Base-by-base conservation (phyloP, 257 asterid genomes). In the Salvia rosmarinus region DNA sequence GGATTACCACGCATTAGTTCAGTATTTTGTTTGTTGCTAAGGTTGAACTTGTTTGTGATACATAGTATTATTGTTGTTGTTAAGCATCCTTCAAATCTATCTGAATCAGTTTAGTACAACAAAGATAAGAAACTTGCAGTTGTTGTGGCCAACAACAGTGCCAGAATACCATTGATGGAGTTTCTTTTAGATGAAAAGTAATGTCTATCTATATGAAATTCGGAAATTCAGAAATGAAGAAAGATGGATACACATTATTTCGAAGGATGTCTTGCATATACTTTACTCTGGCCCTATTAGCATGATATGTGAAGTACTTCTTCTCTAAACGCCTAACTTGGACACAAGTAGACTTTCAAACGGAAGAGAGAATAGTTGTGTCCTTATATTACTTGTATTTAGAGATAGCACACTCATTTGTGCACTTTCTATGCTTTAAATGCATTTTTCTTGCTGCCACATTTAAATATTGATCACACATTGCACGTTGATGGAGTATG, bases 261-360 rank as follows among this genome's bases (percentile, higher is more conserved):
- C n/a, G 40, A 57, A 28, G 42, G 20, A 12, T 57, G 64, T 57
- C 64, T 57, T 57, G 64, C n/a, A n/a, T n/a, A n/a, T n/a, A n/a
- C n/a, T n/a, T n/a, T n/a, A n/a, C n/a, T n/a, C n/a, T n/a, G n/a
- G n/a, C 40, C 64, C 42, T 57, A 57, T 62, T 63, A 21, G 1
- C 35, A 42, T 21, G 21, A 21, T 11, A 11, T 37, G 42, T 37
- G 42, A 37, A 37, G 42, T 37, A 37, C 42, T 37, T 37, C 42
- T 37, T 2, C n/a, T n/a, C n/a, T 37, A 37, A 37, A 37, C 9
- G 9, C 42, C 42, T 37, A 6, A 5, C 42, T 37, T 6, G 42
- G n/a, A n/a, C n/a, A n/a, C 42, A 37, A 37, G 9, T 4, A 6
- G 11, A 37, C 42, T 37, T 37, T 37, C 9, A 9, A 9, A 37